Percentiles rank a stretch among this genome's conserved stretches.
Evolutionary conservation across 768 basidiomycete genomes (phyloP).

Genomic region (Pleurotus tuber-regium): DNA sequence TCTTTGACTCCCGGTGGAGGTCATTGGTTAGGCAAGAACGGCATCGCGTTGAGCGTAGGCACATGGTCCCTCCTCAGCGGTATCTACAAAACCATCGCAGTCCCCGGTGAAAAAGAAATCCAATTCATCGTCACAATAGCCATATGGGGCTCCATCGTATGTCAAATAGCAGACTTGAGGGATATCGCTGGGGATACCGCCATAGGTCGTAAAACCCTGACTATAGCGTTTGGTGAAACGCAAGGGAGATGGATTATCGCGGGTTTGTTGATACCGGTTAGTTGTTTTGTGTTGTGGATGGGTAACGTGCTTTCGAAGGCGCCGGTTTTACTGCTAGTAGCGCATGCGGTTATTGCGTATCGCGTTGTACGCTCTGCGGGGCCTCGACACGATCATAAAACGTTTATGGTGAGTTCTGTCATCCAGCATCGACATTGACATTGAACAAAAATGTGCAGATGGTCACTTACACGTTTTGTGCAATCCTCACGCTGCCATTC

Average conservation of each 20-base stretch:
- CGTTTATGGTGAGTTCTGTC: slow-evolving; percentile 15
- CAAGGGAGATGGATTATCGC: slow-evolving; percentile 9
- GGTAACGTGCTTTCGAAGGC: slow-evolving; percentile 3
- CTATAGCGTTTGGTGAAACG: slow-evolving; percentile 13
- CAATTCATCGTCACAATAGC: slow-evolving; percentile 6
- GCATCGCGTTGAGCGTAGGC: slow-evolving; percentile 12
- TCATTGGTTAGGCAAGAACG: slow-evolving; percentile 19
- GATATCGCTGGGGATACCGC: slow-evolving; percentile 16
- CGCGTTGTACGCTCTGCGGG: slow-evolving; percentile 10
- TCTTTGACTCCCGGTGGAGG: slow-evolving; percentile 13
- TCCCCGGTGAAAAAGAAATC: not conserved
- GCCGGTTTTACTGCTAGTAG: not conserved
- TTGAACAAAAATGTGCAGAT: not conserved
- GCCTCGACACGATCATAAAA: slow-evolving; percentile 16
- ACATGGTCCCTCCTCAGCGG: slow-evolving; percentile 16
- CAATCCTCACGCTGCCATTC: slow-evolving; percentile 2
- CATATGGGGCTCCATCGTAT: slow-evolving; percentile 9
- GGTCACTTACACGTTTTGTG: slow-evolving; percentile 12
- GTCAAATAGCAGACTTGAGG: slow-evolving; percentile 15
- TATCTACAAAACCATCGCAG: slow-evolving; percentile 11
- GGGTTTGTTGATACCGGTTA: slow-evolving; percentile 8
- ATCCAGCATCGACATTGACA: not conserved
- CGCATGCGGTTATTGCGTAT: slow-evolving; percentile 13
- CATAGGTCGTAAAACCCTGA: slow-evolving; percentile 15
- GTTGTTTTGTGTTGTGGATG: slow-evolving; percentile 4